Evolutionary conservation across 306 rosid species (phyloP), one percentile per base, ranked within the genome.

Genomic region (Argentina anserina): DNA sequence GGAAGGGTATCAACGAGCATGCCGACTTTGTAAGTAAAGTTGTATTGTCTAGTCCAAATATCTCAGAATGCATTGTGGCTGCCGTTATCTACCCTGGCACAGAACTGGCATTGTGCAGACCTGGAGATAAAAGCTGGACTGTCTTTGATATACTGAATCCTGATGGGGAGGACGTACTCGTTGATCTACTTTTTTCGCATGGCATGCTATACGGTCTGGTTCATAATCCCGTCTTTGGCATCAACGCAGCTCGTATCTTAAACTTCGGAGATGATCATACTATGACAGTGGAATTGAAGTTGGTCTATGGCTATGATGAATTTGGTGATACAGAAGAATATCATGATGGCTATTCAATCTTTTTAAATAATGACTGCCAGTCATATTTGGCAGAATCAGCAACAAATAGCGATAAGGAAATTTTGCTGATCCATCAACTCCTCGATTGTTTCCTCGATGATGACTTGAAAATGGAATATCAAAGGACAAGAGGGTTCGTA

Each of bases 51-150:
- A 40, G 69, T 65, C 15, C 69, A 23, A 40, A 39, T 65, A 65
- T 65, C 4, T 39, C 50, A 12, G 69, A 65, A n/a, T 65, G 69
- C 15, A 21, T 65, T 3, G 49, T 65, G 0, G 69, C 69, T 1
- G 69, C 31, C 15, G 1, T 63, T 64, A 9, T 40, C 1, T 0
- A 5, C 4, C 8, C 9, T 11, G 0, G 6, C 6, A 50, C 1
- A 9, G 11, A 11, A 39, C 37, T 65, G 47, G 47, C 33, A 20
- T 65, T 65, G 33, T 65, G 69, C 69, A 65, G 49, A 40, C 69
- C 69, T 39, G 50, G 50, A 21, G 34, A 15, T 7, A 65, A 23
- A 11, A 12, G 33, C 31, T 65, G 69, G 69, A 65, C 20, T 5
- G 31, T 37, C 11, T 39, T 65, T 45, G 33, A 65, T 12, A 21